Conservation (phyloP, 2,329 filamentous ascomycete genomes). For the Xylariaceae sp. region DNA sequence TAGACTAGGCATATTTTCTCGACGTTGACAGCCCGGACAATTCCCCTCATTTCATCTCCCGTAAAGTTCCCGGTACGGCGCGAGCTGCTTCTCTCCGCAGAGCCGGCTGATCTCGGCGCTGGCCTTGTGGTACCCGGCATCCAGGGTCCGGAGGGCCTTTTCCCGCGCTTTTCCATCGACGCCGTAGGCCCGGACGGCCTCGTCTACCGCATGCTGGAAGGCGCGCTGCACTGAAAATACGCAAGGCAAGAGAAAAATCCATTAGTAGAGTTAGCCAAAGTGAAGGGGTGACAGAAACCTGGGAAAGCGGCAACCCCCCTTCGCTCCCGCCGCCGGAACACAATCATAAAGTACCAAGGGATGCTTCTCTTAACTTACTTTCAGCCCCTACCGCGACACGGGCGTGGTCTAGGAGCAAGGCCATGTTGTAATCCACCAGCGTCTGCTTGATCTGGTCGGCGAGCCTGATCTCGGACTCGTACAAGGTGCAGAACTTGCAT, state of each 20-base stretch:
- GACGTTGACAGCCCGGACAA: slow-evolving; percentile 5
- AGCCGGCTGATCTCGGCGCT: slow-evolving; percentile 19
- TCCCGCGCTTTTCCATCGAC: slow-evolving; percentile 16
- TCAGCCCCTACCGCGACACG: slow-evolving; percentile 13
- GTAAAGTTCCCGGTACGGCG: slow-evolving; percentile 18
- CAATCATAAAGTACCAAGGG: too few relatives aligned
- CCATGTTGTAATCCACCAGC: slow-evolving; percentile 20
- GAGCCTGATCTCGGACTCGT: slow-evolving; percentile 17
- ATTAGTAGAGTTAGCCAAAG: too few relatives aligned
- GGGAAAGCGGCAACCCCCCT: too few relatives aligned
- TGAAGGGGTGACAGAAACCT: too few relatives aligned
- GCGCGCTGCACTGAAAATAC: slow-evolving; percentile 14
- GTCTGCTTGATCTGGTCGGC: slow-evolving; percentile 20
- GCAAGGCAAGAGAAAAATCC: too few relatives aligned
- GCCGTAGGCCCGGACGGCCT: slow-evolving; percentile 16
- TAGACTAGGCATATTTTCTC: slow-evolving; percentile 1
- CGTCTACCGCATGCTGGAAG: slow-evolving; percentile 19
- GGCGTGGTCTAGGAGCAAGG: slow-evolving; percentile 15
- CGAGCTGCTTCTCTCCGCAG: slow-evolving; percentile 18
- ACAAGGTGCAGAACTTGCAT: slow-evolving; percentile 20
- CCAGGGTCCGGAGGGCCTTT: slow-evolving; percentile 17
- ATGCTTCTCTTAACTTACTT: too few relatives aligned
- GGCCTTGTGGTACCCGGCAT: slow-evolving; percentile 18
- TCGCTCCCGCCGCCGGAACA: too few relatives aligned
- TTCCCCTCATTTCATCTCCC: slow-evolving; percentile 18